Percentiles rank a stretch among this genome's conserved stretches.
Evolutionary conservation across 2,329 filamentous ascomycete species (phyloP).

Genomic region (Nothophaeocryptopus gaeumannii): DNA sequence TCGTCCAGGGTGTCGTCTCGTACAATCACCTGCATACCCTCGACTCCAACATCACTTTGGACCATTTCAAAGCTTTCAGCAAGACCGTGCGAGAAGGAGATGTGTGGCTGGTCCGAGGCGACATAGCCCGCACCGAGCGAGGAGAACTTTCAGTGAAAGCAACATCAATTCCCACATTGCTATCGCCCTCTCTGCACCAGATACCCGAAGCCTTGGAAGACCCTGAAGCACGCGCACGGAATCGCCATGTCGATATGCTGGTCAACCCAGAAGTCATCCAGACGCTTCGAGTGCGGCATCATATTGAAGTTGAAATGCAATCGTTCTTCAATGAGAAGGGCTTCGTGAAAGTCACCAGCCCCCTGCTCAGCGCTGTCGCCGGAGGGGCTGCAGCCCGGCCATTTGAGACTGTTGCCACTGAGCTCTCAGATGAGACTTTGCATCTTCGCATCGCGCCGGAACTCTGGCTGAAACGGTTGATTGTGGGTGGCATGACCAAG

Average conservation of each 20-base stretch:
- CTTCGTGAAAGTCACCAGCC: slow-evolving; percentile 88
- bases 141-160: slow-evolving; percentile 75
- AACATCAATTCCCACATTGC: slow-evolving; percentile 63
- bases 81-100: slow-evolving; percentile 75
- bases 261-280: slow-evolving; percentile 68
- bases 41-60: slow-evolving; percentile 36
- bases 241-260: slow-evolving; percentile 83
- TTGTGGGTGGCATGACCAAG: slow-evolving; percentile 81
- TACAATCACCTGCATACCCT: slow-evolving; percentile 49
- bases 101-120: slow-evolving; percentile 67
- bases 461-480: slow-evolving; percentile 87
- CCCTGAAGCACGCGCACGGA: slow-evolving; percentile 68
- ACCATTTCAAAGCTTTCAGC: slow-evolving; percentile 59
- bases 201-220: slow-evolving; percentile 70
- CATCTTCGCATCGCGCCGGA: slow-evolving; percentile 88
- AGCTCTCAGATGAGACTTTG: slow-evolving; percentile 68
- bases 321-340: slow-evolving; percentile 67
- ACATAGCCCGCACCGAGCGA: slow-evolving; percentile 64
- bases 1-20: slow-evolving; percentile 75
- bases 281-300: slow-evolving; percentile 69
- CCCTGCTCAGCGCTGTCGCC: slow-evolving; percentile 76
- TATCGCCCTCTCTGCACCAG: slow-evolving; percentile 76
- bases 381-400: slow-evolving; percentile 86
- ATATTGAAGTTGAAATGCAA: slow-evolving; percentile 71
- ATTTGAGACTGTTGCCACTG: slow-evolving; percentile 76